phyloP scores from a whole-genome alignment of 768 basidiomycete genomes.

The Russula lepida region DNA sequence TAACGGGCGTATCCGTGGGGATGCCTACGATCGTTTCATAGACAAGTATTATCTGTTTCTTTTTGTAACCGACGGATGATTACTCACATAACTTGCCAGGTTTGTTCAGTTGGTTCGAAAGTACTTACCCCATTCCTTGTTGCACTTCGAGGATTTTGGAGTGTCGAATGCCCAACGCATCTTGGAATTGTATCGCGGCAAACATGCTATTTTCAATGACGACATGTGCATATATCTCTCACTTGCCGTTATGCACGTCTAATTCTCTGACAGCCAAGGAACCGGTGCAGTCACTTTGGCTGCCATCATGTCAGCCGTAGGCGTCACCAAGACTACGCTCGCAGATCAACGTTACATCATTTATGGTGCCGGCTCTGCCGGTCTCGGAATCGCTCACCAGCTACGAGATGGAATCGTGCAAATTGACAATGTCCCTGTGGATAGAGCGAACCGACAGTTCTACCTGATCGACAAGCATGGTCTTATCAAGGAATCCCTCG shows the following conservation, averaged over 20 bases:
- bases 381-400: constrained; percentile 70
- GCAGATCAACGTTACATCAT: constrained; percentile 70
- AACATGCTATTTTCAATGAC: constrained; percentile 76
- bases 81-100: constrained; percentile 28
- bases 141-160: constrained; percentile 86
- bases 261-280: constrained; percentile 43
- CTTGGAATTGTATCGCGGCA: constrained; percentile 50
- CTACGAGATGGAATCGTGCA: constrained; percentile 67
- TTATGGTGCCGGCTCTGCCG: constrained; percentile 77
- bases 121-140: constrained; percentile 51
- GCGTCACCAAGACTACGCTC: constrained; percentile 55
- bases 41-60: constrained; percentile 43
- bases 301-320: constrained; percentile 57
- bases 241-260: background rate
- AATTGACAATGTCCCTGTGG: constrained; percentile 38
- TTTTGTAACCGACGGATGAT: background rate
- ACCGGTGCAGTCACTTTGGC: constrained; percentile 71
- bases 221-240: constrained; percentile 49
- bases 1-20: constrained; percentile 58
- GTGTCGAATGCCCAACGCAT: constrained; percentile 66
- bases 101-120: constrained; percentile 74
- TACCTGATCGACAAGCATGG: constrained; percentile 68
- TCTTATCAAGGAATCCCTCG: constrained; percentile 46
- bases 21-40: constrained; percentile 68
- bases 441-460: constrained; percentile 58